Base-by-base conservation (phyloP, 495 filamentous ascomycete genomes). In the Letharia lupina region DNA sequence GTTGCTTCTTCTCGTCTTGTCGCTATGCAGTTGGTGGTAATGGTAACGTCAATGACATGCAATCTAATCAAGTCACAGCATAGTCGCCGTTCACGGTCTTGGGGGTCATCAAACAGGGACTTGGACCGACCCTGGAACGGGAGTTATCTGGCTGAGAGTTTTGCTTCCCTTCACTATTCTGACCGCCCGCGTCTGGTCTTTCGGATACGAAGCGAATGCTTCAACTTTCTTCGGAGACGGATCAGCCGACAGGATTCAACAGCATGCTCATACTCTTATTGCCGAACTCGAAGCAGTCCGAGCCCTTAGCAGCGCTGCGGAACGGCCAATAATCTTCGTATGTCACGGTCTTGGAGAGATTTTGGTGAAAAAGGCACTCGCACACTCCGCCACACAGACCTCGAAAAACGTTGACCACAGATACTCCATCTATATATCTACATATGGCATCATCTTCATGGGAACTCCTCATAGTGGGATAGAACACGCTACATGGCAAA, bases 321-420 rank as follows among this genome's bases (percentile, higher is more conserved):
- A 60, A 31, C 71, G 80, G 40, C 80, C 78, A 7, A 37, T 77
- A 0, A 58, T 82, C 6, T 82, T 84, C 65, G 63, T 82, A 7
- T 78, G 70, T 11, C 80, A 84, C 70, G 81, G 78, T 60, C 74
- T 83, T 9, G 80, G 81, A 37, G 81, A 80, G 0, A 72, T 82
- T 20, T 69, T 83, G 33, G 77, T 80, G 41, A 81, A 69, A 20
- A 67, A 72, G 56, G 74, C 73, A 3, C 61, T 75, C 23, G 68
- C 70, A 56, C 71, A 73, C 54, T 73, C 70, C 33, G 67, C 73
- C 13, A 72, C 63, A 13, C 56, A 65, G 33, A 70, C 62, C 6
- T 67, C 65, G 37, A 37, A 60, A 64, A 62, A 69, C 7, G 68
- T 71, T 23, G 67, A 69, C 18, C 73, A 76, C 39, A 47, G 71